Evolutionary conservation across 2,329 filamentous ascomycete genomes (phyloP), one percentile per base, ranked within the genome.

Genomic region (Aspergillus brasiliensis): DNA sequence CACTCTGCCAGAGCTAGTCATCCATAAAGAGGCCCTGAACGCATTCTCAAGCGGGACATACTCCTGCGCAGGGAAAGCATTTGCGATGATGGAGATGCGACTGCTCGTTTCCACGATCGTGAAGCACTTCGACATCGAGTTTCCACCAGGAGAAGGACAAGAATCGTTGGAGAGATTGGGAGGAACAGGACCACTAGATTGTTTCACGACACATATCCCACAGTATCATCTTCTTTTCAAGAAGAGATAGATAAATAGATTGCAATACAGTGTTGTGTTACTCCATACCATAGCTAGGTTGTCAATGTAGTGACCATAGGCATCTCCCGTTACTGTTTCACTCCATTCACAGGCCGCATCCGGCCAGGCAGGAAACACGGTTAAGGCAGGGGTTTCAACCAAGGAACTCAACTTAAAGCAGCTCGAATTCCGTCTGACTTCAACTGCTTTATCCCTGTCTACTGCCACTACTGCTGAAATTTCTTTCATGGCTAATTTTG

Each of bases 291-390:
- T 46, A 7, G 25, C n/a, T 52, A 6, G n/a, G 27, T 10, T 40
- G 2, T 19, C 31, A 25, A 10, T 37, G 19, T 31, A 27, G 10
- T 38, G 15, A 34, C 11, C 4, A 11, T 15, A 34, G 31, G 31
- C 31, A 34, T 15, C 31, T 34, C 13, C 31, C 31, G 11, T 34
- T 34, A 34, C 31, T 34, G 31, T 34, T 34, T 34, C 31, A 34
- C 17, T 28, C 23, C 27, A 27, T 48, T 27, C 46, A 48, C 46
- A 28, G 25, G 27, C 61, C 65, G 62, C 54, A 64, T 66, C 58
- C 64, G 64, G 64, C 51, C 58, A 62, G 51, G 58, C 31, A 34
- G 51, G 54, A 63, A 63, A 65, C 60, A 60, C 54, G 59, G 63
- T 62, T 62, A 31, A 49, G 56, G 49, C 60, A 58, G 62, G 53